Evolutionary conservation across 441 rosid genomes (phyloP).

Genomic region (Croton laevigatus): DNA sequence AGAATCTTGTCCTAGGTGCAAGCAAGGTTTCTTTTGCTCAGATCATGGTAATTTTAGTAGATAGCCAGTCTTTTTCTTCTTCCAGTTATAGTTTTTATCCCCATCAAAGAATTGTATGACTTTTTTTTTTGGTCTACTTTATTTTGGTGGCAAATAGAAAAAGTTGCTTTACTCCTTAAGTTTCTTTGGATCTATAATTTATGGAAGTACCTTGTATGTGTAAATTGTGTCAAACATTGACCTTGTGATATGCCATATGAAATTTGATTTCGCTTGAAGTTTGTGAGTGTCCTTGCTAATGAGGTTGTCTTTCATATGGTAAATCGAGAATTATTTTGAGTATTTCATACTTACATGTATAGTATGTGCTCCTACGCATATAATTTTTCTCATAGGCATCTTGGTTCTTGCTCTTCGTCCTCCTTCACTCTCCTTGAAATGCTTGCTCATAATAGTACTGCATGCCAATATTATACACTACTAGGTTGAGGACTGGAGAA

Average conservation of each 20-base stretch:
- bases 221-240: neutral
- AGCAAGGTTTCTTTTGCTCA: slow-evolving; percentile 96
- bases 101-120: too few relatives aligned
- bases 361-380: neutral
- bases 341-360: too few relatives aligned
- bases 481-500: neutral
- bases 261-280: neutral
- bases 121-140: neutral
- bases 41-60: slow-evolving; percentile 62
- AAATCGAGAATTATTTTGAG: neutral
- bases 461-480: neutral
- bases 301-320: neutral
- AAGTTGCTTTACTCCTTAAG: neutral
- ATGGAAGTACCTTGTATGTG: neutral
- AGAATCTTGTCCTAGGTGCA: slow-evolving; percentile 79
- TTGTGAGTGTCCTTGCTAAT: neutral
- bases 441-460: neutral
- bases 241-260: neutral
- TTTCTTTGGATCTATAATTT: neutral
- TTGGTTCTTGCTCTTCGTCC: neutral
- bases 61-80: neutral
- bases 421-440: neutral
- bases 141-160: neutral
- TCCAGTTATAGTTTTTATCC: neutral
- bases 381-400: neutral